Percentiles rank a stretch among this genome's conserved stretches.
Conservation (phyloP, 2,329 filamentous ascomycete genomes). For the Aspergillus tanneri region DNA sequence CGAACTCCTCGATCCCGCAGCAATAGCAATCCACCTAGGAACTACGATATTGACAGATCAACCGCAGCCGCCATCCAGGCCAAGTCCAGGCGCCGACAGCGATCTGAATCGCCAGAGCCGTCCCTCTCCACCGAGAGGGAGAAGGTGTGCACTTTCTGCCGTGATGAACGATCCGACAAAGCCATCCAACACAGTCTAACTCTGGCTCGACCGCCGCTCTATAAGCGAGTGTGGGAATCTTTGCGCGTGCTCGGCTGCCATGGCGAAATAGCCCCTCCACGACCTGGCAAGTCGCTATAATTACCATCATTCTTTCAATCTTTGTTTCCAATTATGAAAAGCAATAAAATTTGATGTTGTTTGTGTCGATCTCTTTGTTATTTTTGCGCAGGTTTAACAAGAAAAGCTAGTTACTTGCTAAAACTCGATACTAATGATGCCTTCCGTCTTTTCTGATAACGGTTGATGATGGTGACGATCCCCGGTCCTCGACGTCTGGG, state of each 20-base stretch:
- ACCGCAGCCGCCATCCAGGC: conserved; percentile 40
- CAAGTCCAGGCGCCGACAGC: conserved; percentile 34
- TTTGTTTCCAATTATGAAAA: not conserved
- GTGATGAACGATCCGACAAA: conserved; percentile 29
- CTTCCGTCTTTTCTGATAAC: conserved; percentile 1
- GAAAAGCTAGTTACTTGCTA: not conserved
- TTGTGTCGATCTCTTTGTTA: not conserved
- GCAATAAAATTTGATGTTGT: not conserved
- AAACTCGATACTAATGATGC: not conserved
- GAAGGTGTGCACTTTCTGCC: conserved; percentile 32
- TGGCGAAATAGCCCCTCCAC: conserved; percentile 18
- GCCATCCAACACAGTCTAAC: conserved; percentile 24
- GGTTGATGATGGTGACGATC: not conserved
- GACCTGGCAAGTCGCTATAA: conserved; percentile 21
- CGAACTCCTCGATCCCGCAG: conserved; percentile 24
- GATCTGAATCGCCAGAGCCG: conserved; percentile 29
- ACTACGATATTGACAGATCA: conserved; percentile 34
- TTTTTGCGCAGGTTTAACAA: not conserved
- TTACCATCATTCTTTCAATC: not conserved
- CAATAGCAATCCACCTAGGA: conserved; percentile 25
- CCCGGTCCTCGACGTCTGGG: not conserved
- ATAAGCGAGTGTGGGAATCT: conserved; percentile 28
- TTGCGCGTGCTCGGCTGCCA: conserved; percentile 28
- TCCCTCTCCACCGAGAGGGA: conserved; percentile 26
- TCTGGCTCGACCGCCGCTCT: conserved; percentile 21